Conservation (phyloP, 768 basidiomycete genomes). For the Gyrodon lividus region DNA sequence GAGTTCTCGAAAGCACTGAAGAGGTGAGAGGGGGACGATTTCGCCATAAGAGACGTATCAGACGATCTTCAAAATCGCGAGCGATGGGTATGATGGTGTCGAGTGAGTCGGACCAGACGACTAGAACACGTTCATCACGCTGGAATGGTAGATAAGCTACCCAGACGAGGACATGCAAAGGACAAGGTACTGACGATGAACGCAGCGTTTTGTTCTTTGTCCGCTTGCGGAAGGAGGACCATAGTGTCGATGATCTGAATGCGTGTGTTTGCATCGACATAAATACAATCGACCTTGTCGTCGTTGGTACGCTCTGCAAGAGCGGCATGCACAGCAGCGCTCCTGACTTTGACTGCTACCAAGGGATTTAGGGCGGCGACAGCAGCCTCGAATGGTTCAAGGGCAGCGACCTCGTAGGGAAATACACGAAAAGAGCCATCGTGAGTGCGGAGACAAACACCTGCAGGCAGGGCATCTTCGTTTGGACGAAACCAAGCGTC, state of each 20-base stretch:
- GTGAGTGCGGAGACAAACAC: slow-evolving; percentile 50
- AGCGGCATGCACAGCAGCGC: slow-evolving; percentile 51
- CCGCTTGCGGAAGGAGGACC: slow-evolving; percentile 60
- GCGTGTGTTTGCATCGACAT: slow-evolving; percentile 56
- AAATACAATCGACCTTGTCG: slow-evolving; percentile 37
- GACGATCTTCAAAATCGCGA: slow-evolving; percentile 54
- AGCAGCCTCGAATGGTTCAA: slow-evolving; percentile 56
- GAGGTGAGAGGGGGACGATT: slow-evolving; percentile 28
- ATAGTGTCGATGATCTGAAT: slow-evolving; percentile 85
- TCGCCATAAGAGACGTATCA: slow-evolving; percentile 57
- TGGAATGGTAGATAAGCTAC: slow-evolving; percentile 22
- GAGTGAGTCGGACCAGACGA: slow-evolving; percentile 82
- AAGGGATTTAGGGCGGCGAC: slow-evolving; percentile 52
- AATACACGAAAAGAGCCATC: slow-evolving; percentile 52
- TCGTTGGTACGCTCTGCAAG: slow-evolving; percentile 38
- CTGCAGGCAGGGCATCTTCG: slow-evolving; percentile 45
- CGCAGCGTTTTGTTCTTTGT: slow-evolving; percentile 44
- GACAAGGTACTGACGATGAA: slow-evolving; percentile 63
- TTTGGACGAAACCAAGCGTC: slow-evolving; percentile 56
- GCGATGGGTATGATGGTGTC: slow-evolving; percentile 62
- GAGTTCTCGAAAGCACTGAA: slow-evolving; percentile 25
- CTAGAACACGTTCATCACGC: slow-evolving; percentile 81
- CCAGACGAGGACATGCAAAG: neutral
- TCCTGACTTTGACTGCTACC: slow-evolving; percentile 53
- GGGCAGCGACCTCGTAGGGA: slow-evolving; percentile 50